phyloP scores from a whole-genome alignment of 129 eudicot species.

The Calendula officinalis region DNA sequence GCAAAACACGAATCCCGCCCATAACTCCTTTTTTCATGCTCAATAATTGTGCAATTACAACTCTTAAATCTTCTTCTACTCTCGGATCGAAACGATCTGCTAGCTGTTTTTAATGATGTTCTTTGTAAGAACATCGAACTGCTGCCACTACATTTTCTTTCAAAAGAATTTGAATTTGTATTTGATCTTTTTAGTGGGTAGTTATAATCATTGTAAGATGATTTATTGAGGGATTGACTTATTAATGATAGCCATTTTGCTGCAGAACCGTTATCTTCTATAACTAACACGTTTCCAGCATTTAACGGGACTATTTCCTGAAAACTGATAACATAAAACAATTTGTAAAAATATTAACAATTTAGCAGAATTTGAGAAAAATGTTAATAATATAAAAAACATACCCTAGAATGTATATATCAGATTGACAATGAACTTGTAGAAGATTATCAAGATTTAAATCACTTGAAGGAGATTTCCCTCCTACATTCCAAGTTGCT shows the following conservation, averaged over 20 bases:
- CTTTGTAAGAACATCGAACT: constrained; percentile 47
- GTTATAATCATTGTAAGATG: constrained; percentile 21
- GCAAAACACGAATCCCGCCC: constrained; percentile 57
- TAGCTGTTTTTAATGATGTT: constrained; percentile 54
- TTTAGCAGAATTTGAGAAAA: too few relatives aligned
- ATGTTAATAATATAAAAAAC: background rate
- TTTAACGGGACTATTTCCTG: constrained; percentile 78
- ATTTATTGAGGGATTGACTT: constrained; percentile 49
- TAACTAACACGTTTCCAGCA: constrained; percentile 67
- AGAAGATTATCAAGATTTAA: constrained; percentile 60
- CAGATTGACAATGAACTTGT: constrained; percentile 49
- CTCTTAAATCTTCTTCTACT: constrained; percentile 53
- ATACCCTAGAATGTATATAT: constrained; percentile 59
- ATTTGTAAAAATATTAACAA: background rate
- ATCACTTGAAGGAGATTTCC: constrained; percentile 52
- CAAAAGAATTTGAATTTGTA: constrained; percentile 28
- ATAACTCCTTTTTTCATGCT: constrained; percentile 42
- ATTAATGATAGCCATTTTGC: constrained; percentile 65
- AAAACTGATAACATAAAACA: constrained; percentile 38
- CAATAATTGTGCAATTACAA: constrained; percentile 48
- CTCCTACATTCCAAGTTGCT: constrained; percentile 80
- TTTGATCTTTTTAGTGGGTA: constrained; percentile 19
- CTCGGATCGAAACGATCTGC: constrained; percentile 49
- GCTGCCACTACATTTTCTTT: constrained; percentile 32
- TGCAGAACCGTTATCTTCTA: constrained; percentile 65